These are phyloP conservation scores for Elsinoe arachidis DNA, from an alignment of 2,329 filamentous ascomycete species.

Conservation along the genomic window DNA sequence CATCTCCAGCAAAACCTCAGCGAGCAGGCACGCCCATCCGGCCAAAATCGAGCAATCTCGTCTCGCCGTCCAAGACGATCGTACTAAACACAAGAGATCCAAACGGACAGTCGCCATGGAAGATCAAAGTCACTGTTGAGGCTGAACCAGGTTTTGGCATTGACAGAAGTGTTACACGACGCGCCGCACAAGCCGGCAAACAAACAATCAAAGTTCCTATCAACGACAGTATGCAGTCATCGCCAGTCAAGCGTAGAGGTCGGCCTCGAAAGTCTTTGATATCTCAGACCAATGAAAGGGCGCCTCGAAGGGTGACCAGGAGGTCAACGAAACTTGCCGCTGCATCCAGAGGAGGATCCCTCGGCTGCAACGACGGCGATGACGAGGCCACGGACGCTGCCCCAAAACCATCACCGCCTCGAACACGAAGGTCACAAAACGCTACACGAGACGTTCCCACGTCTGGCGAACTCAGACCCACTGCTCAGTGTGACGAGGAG, in stretches of 20 bases:
- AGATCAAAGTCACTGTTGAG: constrained; percentile 43
- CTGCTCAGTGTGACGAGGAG: too few species aligned
- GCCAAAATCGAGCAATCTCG: constrained; percentile 20
- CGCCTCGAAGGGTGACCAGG: neutral
- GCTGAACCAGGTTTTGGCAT: constrained; percentile 31
- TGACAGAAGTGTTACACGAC: constrained; percentile 21
- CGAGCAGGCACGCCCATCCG: neutral
- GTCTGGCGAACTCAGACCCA: neutral
- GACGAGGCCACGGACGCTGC: neutral
- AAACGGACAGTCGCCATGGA: constrained; percentile 37
- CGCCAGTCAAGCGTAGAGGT: constrained; percentile 31
- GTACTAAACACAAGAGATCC: constrained; percentile 34
- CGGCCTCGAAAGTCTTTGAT: constrained; percentile 28
- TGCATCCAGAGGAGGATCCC: neutral
- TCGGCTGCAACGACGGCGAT: neutral
- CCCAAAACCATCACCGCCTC: neutral
- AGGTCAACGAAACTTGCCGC: neutral
- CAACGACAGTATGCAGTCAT: constrained; percentile 30
- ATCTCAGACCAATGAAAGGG: neutral
- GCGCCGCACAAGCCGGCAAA: constrained; percentile 18
- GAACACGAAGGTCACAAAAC: neutral
- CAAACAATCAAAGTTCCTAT: constrained; percentile 34
- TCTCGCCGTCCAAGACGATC: constrained; percentile 38
- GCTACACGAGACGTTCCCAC: neutral
- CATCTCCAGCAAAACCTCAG: constrained; percentile 21